Base-by-base conservation (phyloP, 2,329 filamentous ascomycete genomes). In the Aspergillus texensis region DNA sequence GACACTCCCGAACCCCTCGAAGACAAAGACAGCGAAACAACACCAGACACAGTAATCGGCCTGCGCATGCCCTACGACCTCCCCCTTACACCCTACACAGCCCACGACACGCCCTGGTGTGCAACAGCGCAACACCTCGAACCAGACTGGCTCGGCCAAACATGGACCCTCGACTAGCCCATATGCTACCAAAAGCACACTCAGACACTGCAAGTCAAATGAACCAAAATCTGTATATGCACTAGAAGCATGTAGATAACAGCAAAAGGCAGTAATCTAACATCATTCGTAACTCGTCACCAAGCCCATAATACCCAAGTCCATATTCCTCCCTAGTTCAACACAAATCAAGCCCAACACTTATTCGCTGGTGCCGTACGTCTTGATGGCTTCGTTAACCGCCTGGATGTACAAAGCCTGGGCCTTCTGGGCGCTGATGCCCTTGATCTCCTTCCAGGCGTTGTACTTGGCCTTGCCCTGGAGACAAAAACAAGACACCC, bases 61-160 rank as follows among this genome's bases (percentile, higher is more conserved):
- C 80, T 94, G 32, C 85, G 93, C 19, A 89, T 96, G 79, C 92
- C 93, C n/a, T 97, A 96, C 76, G 89, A 89, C 76, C 78, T 94
- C 8, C 93, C 93, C 0, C 75, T 96, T 32, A 86, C 86, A 56
- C 80, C 81, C 8, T 96, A 97, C 71, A 80, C 74, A 0, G 67
- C 77, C 9, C 75, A 78, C 5, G 92, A 96, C 71, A 79, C 84
- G 54, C 93, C 93, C 1, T 97, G 93, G 94, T 91, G 91, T 64
- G 89, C 90, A 4, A 88, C 86, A 2, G 79, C 83, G 71, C 72
- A 72, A 1, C 84, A 94, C 72, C 39, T 62, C 57, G 65, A 71
- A 57, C 86, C 85, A 14, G 92, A 94, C 78, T 87, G 86, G 80
- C 81, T 79, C 65, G 84, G 81, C 1, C 67, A 75, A 43, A 71